Percentiles rank a stretch among this genome's conserved stretches.
Evolutionary conservation across 441 rosid species (phyloP).

Genomic region (Macaranga tanarius): DNA sequence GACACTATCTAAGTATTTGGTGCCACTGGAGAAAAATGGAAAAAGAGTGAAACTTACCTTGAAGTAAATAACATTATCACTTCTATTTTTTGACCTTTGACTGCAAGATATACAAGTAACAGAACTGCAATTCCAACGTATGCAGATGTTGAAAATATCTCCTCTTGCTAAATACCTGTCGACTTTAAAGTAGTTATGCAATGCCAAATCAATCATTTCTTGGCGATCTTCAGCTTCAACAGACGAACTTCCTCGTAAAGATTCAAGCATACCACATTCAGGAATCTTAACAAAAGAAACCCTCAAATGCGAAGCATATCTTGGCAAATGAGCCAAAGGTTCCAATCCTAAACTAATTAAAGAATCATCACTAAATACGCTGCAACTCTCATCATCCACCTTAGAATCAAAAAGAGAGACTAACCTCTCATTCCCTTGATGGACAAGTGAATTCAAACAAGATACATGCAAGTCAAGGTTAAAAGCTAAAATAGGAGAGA

Average conservation of each 20-base stretch:
- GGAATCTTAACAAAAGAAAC: conserved; percentile 88
- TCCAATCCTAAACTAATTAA: conserved; percentile 54
- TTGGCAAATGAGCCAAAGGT: conserved; percentile 50
- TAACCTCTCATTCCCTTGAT: conserved; percentile 55
- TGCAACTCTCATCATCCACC: conserved; percentile 34
- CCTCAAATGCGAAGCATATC: conserved; percentile 82
- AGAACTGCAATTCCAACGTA: conserved; percentile 80
- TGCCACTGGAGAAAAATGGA: conserved; percentile 2
- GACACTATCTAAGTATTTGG: conserved; percentile 8
- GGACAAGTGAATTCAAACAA: conserved; percentile 65
- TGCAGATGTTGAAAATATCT: conserved; percentile 64
- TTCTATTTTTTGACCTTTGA: conserved; percentile 41
- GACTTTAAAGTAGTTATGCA: conserved; percentile 65
- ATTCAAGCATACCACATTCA: conserved; percentile 75
- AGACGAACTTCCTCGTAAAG: conserved; percentile 56
- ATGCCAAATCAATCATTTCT: conserved; percentile 73
- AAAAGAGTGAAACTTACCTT: conserved; percentile 49
- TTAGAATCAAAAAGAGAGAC: conserved; percentile 54
- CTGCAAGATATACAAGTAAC: conserved; percentile 64
- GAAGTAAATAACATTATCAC: conserved; percentile 53
- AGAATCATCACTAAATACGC: conserved; percentile 31
- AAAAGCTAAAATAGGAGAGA: conserved; percentile 81
- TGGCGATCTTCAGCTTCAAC: conserved; percentile 86
- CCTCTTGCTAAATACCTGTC: conserved; percentile 76
- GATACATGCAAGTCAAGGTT: conserved; percentile 76